phyloP scores from a whole-genome alignment of 768 basidiomycete genomes.

The Termitomyces titanicus region DNA sequence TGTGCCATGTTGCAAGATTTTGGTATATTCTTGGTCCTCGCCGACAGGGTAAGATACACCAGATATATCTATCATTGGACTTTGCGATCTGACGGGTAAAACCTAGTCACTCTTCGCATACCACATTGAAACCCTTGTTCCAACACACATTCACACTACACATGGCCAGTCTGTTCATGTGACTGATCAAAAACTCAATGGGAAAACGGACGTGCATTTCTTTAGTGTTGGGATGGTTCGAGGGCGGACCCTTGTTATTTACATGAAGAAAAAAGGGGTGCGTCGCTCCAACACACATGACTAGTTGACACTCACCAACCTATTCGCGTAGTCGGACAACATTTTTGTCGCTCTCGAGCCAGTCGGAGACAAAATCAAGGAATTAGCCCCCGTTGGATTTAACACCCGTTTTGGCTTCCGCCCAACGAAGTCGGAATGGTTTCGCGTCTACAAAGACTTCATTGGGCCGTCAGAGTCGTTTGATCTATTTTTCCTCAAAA shows the following conservation, averaged over 20 bases:
- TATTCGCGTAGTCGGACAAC: constrained; percentile 57
- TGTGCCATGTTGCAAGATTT: constrained; percentile 95
- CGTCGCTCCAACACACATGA: constrained; percentile 3
- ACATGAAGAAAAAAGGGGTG: constrained; percentile 91
- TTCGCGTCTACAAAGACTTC: constrained; percentile 89
- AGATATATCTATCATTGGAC: neutral
- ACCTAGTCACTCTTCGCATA: constrained; percentile 82
- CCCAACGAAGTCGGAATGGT: constrained; percentile 88
- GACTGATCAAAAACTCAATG: constrained; percentile 82
- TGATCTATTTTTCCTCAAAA: constrained; percentile 87
- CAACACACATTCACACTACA: constrained; percentile 48
- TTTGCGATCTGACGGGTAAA: neutral
- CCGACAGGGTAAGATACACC: constrained; percentile 63
- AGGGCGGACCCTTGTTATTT: constrained; percentile 85
- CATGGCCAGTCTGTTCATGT: constrained; percentile 57
- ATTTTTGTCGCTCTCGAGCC: constrained; percentile 96
- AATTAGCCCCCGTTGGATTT: constrained; percentile 62
- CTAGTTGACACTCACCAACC: neutral
- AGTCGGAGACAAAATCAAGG: constrained; percentile 81
- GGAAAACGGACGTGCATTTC: constrained; percentile 88
- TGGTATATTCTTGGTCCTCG: constrained; percentile 91
- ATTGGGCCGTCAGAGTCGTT: constrained; percentile 88
- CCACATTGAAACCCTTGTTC: constrained; percentile 84
- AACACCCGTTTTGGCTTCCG: constrained; percentile 74
- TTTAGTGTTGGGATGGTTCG: constrained; percentile 89